phyloP scores from a whole-genome alignment of 305 asterid genomes.

The Andrographis paniculata region DNA sequence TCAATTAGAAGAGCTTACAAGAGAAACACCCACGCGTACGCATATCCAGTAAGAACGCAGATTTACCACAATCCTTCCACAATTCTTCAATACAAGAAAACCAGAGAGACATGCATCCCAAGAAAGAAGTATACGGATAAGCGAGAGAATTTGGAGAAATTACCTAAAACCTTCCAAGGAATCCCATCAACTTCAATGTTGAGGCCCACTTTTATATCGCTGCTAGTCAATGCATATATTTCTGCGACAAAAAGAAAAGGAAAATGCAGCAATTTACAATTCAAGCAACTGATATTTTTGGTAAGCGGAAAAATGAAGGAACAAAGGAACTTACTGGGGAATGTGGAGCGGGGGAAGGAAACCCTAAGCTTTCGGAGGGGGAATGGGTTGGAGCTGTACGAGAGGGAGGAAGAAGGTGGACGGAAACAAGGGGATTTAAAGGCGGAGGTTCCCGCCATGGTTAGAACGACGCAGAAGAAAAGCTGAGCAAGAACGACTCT shows the following conservation, averaged over 20 bases:
- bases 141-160: background rate
- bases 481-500: too few species aligned
- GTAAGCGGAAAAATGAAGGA: background rate
- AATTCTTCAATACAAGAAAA: background rate
- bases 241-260: constrained; percentile 25
- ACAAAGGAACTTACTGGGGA: constrained; percentile 39
- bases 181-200: constrained; percentile 85
- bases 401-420: constrained; percentile 31
- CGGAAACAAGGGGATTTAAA: constrained; percentile 37
- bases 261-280: background rate
- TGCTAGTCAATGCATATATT: constrained; percentile 71
- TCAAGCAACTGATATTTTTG: too few species aligned
- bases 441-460: constrained; percentile 58
- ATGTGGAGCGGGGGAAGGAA: constrained; percentile 28
- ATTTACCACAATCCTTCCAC: too few species aligned
- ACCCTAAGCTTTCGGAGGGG: constrained; percentile 27
- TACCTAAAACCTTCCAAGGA: constrained; percentile 95
- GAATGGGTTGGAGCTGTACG: constrained; percentile 24
- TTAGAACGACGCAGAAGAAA: constrained; percentile 5
- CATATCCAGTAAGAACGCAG: too few species aligned
- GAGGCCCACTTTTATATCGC: constrained; percentile 87
- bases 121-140: background rate
- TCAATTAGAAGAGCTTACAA: too few species aligned
- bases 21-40: too few species aligned
- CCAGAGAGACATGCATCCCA: too few species aligned